Conservation (phyloP, 192 early-diverging fungal genomes). For the Gorgonomyces haynaldii region DNA sequence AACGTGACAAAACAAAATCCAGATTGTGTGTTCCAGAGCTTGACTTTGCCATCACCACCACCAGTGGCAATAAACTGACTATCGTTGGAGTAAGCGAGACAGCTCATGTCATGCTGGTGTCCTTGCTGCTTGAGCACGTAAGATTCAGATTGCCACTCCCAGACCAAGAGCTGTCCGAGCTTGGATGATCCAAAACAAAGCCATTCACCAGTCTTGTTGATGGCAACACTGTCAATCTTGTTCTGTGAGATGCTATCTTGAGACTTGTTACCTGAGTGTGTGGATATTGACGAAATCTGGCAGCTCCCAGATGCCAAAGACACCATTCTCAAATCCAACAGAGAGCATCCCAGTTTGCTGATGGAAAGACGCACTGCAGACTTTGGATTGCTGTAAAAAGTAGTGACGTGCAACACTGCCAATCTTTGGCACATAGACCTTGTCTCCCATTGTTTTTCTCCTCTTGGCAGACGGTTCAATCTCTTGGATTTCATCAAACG, state of each 20-base stretch:
- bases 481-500: conserved; percentile 22
- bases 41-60: conserved; percentile 94
- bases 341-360: conserved; percentile 58
- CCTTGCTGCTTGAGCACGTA: conserved; percentile 99
- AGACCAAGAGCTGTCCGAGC: conserved; percentile 92
- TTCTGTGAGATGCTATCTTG: conserved; percentile 76
- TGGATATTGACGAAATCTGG: conserved; percentile 91
- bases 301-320: conserved; percentile 98
- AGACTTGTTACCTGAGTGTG: conserved; percentile 60
- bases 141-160: conserved; percentile 99
- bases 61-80: conserved; percentile 92
- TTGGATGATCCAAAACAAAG: conserved; percentile 85
- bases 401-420: conserved; percentile 44
- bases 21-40: conserved; percentile 91
- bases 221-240: conserved; percentile 75
- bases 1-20: conserved; percentile 99
- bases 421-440: conserved; percentile 2
- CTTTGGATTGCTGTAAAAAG: conserved; percentile 70
- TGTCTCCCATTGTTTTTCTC: conserved; percentile 35
- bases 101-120: conserved; percentile 89
- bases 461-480: conserved; percentile 38
- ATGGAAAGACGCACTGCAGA: conserved; percentile 72
- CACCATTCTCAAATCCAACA: conserved; percentile 82
- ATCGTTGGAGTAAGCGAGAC: conserved; percentile 77
- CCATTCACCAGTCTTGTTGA: conserved; percentile 93